A percentile compares a stretch with the other conserved stretches of the same genome.
Conservation (phyloP, 495 filamentous ascomycete species). For the Hyaloscypha bicolor region DNA sequence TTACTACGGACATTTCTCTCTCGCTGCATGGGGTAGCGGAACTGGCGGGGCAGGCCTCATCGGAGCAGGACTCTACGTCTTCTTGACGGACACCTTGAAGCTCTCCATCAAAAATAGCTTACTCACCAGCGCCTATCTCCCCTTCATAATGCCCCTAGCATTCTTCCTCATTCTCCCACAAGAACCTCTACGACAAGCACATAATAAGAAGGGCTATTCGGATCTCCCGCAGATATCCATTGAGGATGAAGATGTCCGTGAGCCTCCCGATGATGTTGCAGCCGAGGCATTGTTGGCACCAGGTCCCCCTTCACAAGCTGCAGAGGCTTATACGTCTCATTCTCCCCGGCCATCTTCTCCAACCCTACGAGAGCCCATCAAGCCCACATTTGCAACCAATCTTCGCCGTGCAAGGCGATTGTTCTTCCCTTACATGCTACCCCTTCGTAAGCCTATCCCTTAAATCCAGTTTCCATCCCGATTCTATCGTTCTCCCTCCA, state of each 20-base stretch:
- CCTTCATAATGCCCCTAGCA: slow-evolving; percentile 77
- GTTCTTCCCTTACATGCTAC: slow-evolving; percentile 74
- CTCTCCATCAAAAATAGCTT: slow-evolving; percentile 72
- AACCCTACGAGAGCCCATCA: background rate
- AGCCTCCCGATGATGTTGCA: slow-evolving; percentile 13
- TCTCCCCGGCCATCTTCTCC: slow-evolving; percentile 28
- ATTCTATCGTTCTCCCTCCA: background rate
- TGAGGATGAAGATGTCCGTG: slow-evolving; percentile 24
- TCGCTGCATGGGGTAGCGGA: slow-evolving; percentile 91
- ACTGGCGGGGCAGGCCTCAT: slow-evolving; percentile 89
- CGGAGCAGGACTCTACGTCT: slow-evolving; percentile 83
- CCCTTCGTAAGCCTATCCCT: slow-evolving; percentile 47
- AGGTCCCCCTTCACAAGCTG: slow-evolving; percentile 13
- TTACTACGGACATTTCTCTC: slow-evolving; percentile 86
- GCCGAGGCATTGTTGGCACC: slow-evolving; percentile 25
- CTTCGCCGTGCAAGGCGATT: slow-evolving; percentile 45
- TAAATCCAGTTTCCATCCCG: background rate
- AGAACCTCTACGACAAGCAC: slow-evolving; percentile 49
- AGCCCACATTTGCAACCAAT: slow-evolving; percentile 46
- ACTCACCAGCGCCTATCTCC: slow-evolving; percentile 74
- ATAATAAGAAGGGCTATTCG: slow-evolving; percentile 43
- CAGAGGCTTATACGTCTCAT: slow-evolving; percentile 26
- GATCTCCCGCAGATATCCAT: slow-evolving; percentile 33
- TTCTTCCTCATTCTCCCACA: slow-evolving; percentile 82
- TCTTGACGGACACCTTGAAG: slow-evolving; percentile 77